Evolutionary conservation across 2,329 filamentous ascomycete species (phyloP), one percentile per base, ranked within the genome.

Genomic region (Monosporascus sp.): DNA sequence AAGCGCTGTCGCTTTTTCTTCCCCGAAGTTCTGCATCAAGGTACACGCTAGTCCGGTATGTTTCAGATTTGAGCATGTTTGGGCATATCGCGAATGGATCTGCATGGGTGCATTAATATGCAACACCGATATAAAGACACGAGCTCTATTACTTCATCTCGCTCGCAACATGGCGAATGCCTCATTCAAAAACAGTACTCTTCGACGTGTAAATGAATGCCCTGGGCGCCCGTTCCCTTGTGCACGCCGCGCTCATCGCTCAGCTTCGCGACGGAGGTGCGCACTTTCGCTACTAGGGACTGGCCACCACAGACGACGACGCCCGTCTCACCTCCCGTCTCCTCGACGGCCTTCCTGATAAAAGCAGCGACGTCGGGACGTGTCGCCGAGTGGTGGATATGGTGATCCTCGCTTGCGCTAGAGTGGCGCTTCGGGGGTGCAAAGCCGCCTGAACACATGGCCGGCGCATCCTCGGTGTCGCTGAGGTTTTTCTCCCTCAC

Each of bases 191-290:
- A 81, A 24, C 73, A 74, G 64, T 84, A 85, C 63, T 85, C 81
- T 57, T 85, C 82, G 1, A 80, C 80, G 62, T 82, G 76, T 51
- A 85, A 61, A 62, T 79, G 76, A 41, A 85, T 84, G 0, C 82
- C 82, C 62, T 85, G 82, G 0, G 82, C 82, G 1, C 80, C 82
- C 0, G 81, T 84, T 5, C 82, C 82, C 64, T 85, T 85, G 62
- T 85, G 82, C 22, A 85, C 82, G 1, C 78, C 82, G 41, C 82
- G 69, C 67, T 85, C 82, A 59, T 85, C 81, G 50, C 80, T 82
- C 55, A 85, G 56, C 31, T 67, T 69, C 2, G 78, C 76, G 3
- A 85, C 80, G 52, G 72, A 77, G 57, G 82, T 84, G 52, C 82
- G 71, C 15, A 80, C 76, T 46, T 69, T 69, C 2, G 79, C 71